phyloP scores from a whole-genome alignment of 768 basidiomycete genomes.

The Lanmaoa rubissima region DNA sequence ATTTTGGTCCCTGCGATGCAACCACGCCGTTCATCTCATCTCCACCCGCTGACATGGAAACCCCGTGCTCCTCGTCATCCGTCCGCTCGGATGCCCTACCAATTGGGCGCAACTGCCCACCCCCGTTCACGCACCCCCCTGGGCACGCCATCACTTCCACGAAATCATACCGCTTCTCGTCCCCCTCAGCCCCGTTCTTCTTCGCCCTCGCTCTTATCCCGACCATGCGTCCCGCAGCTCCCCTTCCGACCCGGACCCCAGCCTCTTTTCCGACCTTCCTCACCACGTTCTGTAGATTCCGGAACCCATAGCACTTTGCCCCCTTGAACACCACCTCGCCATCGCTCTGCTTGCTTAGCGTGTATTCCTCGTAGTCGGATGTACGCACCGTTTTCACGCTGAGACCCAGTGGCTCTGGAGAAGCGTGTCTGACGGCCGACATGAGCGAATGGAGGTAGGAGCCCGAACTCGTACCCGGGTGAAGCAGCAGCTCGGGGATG shows the following conservation, averaged over 20 bases:
- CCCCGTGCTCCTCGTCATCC: slow-evolving; percentile 54
- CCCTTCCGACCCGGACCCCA: slow-evolving; percentile 66
- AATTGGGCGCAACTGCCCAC: slow-evolving; percentile 62
- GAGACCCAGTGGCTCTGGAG: slow-evolving; percentile 46
- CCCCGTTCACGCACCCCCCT: slow-evolving; percentile 95
- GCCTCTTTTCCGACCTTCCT: slow-evolving; percentile 86
- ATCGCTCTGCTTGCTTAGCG: slow-evolving; percentile 41
- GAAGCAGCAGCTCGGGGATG: slow-evolving; percentile 73
- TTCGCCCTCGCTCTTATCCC: slow-evolving; percentile 29
- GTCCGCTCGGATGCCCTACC: slow-evolving; percentile 20
- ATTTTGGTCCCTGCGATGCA: slow-evolving; percentile 51
- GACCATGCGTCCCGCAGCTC: slow-evolving; percentile 52
- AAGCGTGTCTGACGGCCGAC: slow-evolving; percentile 44
- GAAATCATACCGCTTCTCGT: slow-evolving; percentile 71
- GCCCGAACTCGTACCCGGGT: slow-evolving; percentile 86
- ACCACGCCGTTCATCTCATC: not conserved
- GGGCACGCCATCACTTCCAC: slow-evolving; percentile 99
- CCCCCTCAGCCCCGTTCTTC: slow-evolving; percentile 35
- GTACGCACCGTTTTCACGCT: slow-evolving; percentile 60
- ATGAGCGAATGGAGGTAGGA: slow-evolving; percentile 88
- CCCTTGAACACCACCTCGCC: slow-evolving; percentile 82
- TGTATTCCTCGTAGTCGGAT: slow-evolving; percentile 77
- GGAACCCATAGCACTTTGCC: slow-evolving; percentile 95
- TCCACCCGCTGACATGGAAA: slow-evolving; percentile 24
- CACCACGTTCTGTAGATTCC: slow-evolving; percentile 96